These are phyloP conservation scores for Pleurotus djamor DNA, from an alignment of 768 basidiomycete species.

Conservation along the genomic window DNA sequence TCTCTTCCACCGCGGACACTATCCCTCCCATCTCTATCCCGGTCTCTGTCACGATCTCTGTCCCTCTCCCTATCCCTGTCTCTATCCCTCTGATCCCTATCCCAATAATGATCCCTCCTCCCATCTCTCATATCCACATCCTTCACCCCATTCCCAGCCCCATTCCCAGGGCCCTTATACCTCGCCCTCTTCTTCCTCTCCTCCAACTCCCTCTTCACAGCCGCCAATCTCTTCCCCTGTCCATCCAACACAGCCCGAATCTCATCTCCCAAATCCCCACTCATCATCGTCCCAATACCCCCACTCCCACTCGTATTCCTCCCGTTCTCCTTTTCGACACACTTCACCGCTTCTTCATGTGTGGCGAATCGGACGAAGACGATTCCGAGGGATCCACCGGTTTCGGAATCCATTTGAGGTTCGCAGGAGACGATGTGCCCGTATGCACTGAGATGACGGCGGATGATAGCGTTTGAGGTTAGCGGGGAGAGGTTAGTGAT, in stretches of 20 bases:
- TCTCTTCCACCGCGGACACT: conserved; percentile 2
- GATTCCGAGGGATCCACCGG: conserved; percentile 83
- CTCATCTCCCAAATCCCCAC: conserved; percentile 48
- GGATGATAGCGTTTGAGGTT: conserved; percentile 63
- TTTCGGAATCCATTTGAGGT: conserved; percentile 73
- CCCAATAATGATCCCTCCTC: not conserved
- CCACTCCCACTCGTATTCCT: conserved; percentile 47
- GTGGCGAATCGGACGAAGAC: conserved; percentile 67
- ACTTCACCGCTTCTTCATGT: conserved; percentile 67
- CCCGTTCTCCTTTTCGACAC: conserved; percentile 67
- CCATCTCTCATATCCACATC: not conserved
- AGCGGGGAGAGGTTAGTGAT: conserved; percentile 71
- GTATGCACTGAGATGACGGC: conserved; percentile 59
- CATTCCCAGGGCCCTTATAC: conserved; percentile 24
- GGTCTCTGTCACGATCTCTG: not conserved
- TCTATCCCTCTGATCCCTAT: not conserved
- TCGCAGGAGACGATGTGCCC: conserved; percentile 70
- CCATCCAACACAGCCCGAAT: conserved; percentile 81
- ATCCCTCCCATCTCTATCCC: conserved; percentile 9
- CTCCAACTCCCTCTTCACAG: conserved; percentile 67
- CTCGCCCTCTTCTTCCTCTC: conserved; percentile 45
- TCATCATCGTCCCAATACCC: conserved; percentile 25
- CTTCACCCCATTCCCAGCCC: not conserved
- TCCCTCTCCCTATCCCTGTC: not conserved
- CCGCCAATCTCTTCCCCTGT: conserved; percentile 61